These are phyloP conservation scores for Umbilicus rupestris DNA, from an alignment of 164 flowering plant genomes.

Conservation along the genomic window DNA sequence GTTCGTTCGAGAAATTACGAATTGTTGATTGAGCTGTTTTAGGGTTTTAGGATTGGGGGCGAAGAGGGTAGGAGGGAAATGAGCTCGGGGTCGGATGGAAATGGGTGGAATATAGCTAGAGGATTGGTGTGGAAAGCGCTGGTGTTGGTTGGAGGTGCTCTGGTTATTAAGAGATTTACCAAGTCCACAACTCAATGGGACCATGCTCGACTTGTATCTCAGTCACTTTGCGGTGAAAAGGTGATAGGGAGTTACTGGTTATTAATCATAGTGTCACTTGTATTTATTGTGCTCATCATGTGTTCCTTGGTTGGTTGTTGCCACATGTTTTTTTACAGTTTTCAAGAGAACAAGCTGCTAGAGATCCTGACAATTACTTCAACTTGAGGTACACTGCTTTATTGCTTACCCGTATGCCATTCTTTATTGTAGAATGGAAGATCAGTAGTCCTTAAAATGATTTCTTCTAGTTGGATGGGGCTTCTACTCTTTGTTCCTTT, in stretches of 20 bases:
- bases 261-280: neutral
- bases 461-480: neutral
- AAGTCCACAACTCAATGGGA: constrained; percentile 90
- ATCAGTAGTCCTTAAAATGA: neutral
- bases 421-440: neutral
- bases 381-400: constrained; percentile 55
- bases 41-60: neutral
- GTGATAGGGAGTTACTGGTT: constrained; percentile 13
- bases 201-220: constrained; percentile 63
- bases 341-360: constrained; percentile 75
- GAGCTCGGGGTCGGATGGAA: constrained; percentile 6
- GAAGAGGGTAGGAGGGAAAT: neutral
- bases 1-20: neutral
- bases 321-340: constrained; percentile 29
- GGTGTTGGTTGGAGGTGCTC: constrained; percentile 65
- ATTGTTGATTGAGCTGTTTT: neutral
- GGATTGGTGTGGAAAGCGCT: constrained; percentile 58
- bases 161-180: constrained; percentile 61
- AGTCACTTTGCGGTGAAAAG: constrained; percentile 78
- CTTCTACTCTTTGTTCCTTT: neutral
- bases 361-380: constrained; percentile 82
- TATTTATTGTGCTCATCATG: neutral
- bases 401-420: neutral
- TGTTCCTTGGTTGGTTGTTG: neutral
- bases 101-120: constrained; percentile 34